These are phyloP conservation scores for Evernia prunastri DNA, from an alignment of 495 filamentous ascomycete genomes.

Conservation along the genomic window DNA sequence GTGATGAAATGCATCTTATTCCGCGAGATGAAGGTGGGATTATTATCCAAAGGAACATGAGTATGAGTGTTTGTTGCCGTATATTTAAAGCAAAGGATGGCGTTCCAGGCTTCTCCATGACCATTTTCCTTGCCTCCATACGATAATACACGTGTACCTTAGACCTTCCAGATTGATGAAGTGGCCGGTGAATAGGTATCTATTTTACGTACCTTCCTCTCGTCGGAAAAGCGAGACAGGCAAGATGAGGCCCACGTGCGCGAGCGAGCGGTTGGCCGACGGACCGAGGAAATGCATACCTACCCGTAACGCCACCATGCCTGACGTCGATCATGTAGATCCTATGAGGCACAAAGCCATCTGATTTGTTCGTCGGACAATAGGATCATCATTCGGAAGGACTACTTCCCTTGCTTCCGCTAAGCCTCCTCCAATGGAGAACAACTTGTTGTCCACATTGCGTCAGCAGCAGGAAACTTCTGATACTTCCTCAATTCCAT, in stretches of 20 bases:
- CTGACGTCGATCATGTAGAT: neutral
- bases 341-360: too few species aligned
- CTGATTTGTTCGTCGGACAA: too few species aligned
- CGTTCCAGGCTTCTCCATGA: neutral
- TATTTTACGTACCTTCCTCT: neutral
- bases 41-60: neutral
- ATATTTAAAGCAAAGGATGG: neutral
- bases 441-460: too few species aligned
- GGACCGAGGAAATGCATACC: neutral
- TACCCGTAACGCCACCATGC: neutral
- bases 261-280: neutral
- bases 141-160: neutral
- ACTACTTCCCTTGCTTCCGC: too few species aligned
- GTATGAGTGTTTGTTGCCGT: neutral
- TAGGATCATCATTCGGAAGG: too few species aligned
- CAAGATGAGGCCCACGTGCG: neutral
- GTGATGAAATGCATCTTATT: conserved; percentile 8
- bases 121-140: neutral
- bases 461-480: too few species aligned
- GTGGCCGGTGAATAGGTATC: neutral
- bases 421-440: too few species aligned
- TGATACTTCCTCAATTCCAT: too few species aligned
- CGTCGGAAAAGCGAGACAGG: neutral
- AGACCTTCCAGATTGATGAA: neutral
- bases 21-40: neutral